Evolutionary conservation across 2,329 filamentous ascomycete genomes (phyloP).

Genomic region (Nannizzia gypsea): DNA sequence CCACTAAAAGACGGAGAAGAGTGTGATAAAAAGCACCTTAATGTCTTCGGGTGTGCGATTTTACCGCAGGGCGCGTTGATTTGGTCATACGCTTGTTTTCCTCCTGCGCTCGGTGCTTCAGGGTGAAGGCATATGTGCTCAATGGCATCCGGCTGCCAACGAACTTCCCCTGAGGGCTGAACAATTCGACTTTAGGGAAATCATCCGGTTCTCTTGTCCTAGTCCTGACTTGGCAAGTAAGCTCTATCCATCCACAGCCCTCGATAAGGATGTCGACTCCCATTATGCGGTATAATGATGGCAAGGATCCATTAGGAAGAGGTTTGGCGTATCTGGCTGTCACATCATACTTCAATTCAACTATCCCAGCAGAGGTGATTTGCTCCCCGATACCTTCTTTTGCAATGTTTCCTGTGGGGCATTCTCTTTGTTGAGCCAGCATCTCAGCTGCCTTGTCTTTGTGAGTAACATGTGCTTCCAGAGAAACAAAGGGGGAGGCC

Average conservation of each 20-base stretch:
- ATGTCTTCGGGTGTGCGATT: background rate
- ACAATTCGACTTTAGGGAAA: conserved; percentile 71
- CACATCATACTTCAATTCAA: conserved; percentile 67
- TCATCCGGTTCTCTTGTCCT: conserved; percentile 24
- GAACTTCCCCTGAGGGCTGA: conserved; percentile 57
- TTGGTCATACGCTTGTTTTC: background rate
- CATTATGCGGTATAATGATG: conserved; percentile 42
- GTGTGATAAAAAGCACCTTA: background rate
- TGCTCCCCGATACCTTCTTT: conserved; percentile 45
- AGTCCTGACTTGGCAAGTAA: conserved; percentile 67
- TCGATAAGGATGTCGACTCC: conserved; percentile 79
- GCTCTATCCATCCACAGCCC: conserved; percentile 84
- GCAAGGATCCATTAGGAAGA: background rate
- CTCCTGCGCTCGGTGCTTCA: background rate
- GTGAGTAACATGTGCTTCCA: conserved; percentile 62
- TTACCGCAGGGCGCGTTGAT: background rate
- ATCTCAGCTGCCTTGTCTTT: conserved; percentile 69
- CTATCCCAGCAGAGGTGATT: conserved; percentile 60
- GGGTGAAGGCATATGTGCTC: conserved; percentile 3
- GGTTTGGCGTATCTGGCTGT: conserved; percentile 53
- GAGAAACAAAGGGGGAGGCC: conserved; percentile 74
- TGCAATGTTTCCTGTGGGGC: conserved; percentile 53
- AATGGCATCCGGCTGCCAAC: conserved; percentile 13
- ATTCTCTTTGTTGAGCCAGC: conserved; percentile 51
- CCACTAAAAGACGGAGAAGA: background rate